A percentile compares a stretch with the other conserved stretches of the same genome.
These are phyloP conservation scores for Myriosclerotinia duriaeana DNA, from an alignment of 2,329 filamentous ascomycete species.

Conservation along the genomic window DNA sequence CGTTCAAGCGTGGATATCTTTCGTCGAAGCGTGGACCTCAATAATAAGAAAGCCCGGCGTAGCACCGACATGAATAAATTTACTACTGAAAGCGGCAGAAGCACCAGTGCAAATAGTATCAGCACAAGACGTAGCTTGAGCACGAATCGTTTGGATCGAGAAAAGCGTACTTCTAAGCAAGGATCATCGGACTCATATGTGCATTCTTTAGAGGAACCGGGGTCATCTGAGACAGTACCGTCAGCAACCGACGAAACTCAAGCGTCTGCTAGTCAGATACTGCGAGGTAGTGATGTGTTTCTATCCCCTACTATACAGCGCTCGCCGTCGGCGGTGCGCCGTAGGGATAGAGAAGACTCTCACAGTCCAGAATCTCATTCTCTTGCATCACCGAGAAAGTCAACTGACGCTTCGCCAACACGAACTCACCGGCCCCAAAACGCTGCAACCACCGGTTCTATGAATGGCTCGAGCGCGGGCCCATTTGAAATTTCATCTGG, in stretches of 20 bases:
- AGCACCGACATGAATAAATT: slow-evolving; percentile 54
- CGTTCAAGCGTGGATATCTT: slow-evolving; percentile 56
- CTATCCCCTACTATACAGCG: slow-evolving; percentile 69
- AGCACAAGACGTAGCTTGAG: slow-evolving; percentile 52
- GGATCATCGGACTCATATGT: slow-evolving; percentile 74
- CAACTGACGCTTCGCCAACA: slow-evolving; percentile 23
- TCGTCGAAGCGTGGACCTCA: slow-evolving; percentile 52
- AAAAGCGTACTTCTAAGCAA: slow-evolving; percentile 52
- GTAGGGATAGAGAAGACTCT: slow-evolving; percentile 26
- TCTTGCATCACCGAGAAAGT: slow-evolving; percentile 31
- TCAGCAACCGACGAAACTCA: slow-evolving; percentile 71
- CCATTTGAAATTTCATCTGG: slow-evolving; percentile 45
- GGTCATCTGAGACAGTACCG: slow-evolving; percentile 67
- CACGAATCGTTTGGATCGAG: slow-evolving; percentile 51
- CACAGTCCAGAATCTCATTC: slow-evolving; percentile 27
- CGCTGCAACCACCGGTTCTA: slow-evolving; percentile 34
- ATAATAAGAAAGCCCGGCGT: slow-evolving; percentile 41
- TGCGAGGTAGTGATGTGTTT: slow-evolving; percentile 85
- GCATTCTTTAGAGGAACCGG: slow-evolving; percentile 71
- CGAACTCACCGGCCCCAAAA: slow-evolving; percentile 26
- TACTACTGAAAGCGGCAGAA: slow-evolving; percentile 52
- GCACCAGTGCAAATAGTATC: slow-evolving; percentile 53
- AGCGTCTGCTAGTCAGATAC: slow-evolving; percentile 85
- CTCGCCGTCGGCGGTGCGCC: slow-evolving; percentile 41
- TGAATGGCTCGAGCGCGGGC: slow-evolving; percentile 29